Conservation (phyloP, 495 filamentous ascomycete species). For the Neurospora pannonica region DNA sequence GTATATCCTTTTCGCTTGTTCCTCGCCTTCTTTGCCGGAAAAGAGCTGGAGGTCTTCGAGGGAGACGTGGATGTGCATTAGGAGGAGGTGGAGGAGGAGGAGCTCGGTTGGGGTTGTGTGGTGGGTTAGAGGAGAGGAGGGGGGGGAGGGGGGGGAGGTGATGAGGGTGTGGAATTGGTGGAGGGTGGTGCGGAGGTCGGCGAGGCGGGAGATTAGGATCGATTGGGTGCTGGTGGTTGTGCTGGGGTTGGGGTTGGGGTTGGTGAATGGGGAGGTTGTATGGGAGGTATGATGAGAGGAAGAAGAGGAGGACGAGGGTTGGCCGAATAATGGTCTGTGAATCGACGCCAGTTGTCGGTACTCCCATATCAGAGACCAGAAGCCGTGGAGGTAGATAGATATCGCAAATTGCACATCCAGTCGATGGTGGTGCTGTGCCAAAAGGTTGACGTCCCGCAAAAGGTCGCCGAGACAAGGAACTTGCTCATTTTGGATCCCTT, state of each 20-base stretch:
- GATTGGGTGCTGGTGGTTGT: not conserved
- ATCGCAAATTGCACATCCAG: conserved; percentile 44
- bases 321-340: conserved; percentile 9
- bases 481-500: conserved; percentile 16
- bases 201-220: conserved; percentile 40
- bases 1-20: conserved; percentile 47
- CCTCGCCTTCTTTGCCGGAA: conserved; percentile 52
- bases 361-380: conserved; percentile 51
- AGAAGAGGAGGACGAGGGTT: not conserved
- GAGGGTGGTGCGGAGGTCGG: conserved; percentile 36
- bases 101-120: conserved; percentile 53
- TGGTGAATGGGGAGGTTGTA: not conserved
- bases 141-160: conserved; percentile 34
- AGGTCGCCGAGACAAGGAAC: conserved; percentile 41
- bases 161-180: conserved; percentile 18
- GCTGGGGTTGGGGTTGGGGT: not conserved
- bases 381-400: conserved; percentile 44
- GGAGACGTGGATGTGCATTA: conserved; percentile 51
- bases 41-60: conserved; percentile 58
- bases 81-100: conserved; percentile 46
- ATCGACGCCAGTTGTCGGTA: conserved; percentile 48
- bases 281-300: not conserved
- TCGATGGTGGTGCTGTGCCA: conserved; percentile 27
- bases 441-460: conserved; percentile 41
- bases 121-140: conserved; percentile 35